Evolutionary conservation across 2,329 filamentous ascomycete genomes (phyloP).

Genomic region (Ceratocystis cacaofunesta): DNA sequence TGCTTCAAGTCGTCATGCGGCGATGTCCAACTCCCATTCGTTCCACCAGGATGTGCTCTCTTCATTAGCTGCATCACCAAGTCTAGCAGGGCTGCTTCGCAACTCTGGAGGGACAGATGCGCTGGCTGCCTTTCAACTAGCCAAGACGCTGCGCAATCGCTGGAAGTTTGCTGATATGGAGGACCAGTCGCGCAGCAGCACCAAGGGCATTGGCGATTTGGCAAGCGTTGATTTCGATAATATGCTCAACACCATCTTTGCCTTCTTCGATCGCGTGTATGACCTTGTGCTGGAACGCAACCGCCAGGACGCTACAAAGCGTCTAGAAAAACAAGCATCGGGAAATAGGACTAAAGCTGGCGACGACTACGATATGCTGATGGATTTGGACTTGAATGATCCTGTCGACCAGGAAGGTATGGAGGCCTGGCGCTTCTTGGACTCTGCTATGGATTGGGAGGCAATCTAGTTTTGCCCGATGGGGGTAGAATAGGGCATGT

Average conservation of each 20-base stretch:
- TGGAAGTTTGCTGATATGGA: conserved; percentile 54
- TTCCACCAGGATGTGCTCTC: conserved; percentile 58
- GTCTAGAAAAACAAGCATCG: conserved; percentile 13
- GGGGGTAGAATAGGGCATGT: background rate
- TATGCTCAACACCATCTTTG: conserved; percentile 43
- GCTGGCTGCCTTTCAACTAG: conserved; percentile 42
- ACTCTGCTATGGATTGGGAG: conserved; percentile 47
- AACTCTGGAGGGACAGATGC: conserved; percentile 25
- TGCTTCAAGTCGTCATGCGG: conserved; percentile 4
- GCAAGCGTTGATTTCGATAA: conserved; percentile 46
- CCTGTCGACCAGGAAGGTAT: conserved; percentile 19
- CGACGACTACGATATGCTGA: conserved; percentile 1
- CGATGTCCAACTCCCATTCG: conserved; percentile 28
- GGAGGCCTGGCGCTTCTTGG: conserved; percentile 39
- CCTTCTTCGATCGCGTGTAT: conserved; percentile 44
- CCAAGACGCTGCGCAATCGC: conserved; percentile 55
- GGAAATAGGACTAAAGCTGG: background rate
- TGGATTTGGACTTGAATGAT: conserved; percentile 20
- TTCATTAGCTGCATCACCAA: conserved; percentile 38
- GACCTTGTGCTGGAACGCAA: conserved; percentile 35
- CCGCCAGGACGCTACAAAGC: conserved; percentile 13
- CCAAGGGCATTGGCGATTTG: conserved; percentile 26
- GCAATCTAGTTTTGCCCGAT: conserved; percentile 18
- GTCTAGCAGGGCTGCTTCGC: conserved; percentile 37
- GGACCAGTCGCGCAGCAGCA: conserved; percentile 20